A percentile compares a stretch with the other conserved stretches of the same genome.
These are phyloP conservation scores for Circinella umbellata DNA, from an alignment of 371 early-diverging fungal species.

Conservation along the genomic window DNA sequence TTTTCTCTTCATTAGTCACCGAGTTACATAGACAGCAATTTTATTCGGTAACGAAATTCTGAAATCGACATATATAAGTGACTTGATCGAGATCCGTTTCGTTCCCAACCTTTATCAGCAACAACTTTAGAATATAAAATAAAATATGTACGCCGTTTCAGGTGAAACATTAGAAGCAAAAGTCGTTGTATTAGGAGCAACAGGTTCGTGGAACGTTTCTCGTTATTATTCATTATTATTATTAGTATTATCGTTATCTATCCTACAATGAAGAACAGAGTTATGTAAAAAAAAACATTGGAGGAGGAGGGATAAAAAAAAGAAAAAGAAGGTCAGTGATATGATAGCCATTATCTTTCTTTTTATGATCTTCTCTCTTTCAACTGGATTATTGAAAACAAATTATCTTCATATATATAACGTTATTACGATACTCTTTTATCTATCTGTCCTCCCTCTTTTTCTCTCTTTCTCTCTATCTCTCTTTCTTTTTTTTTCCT, in stretches of 20 bases:
- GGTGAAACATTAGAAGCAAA: slow-evolving; percentile 61
- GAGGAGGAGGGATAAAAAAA: not conserved
- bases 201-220: slow-evolving; percentile 48
- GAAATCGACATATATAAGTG: too few relatives aligned
- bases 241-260: too few relatives aligned
- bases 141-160: not conserved
- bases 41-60: not conserved
- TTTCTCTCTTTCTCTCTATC: not conserved
- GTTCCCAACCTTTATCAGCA: not conserved
- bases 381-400: too few relatives aligned
- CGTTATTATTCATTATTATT: slow-evolving; percentile 7
- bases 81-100: too few relatives aligned
- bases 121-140: not conserved
- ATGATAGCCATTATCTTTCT: too few relatives aligned
- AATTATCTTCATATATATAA: too few relatives aligned
- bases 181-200: slow-evolving; percentile 70
- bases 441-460: not conserved
- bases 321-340: too few relatives aligned
- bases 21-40: not conserved
- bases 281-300: too few relatives aligned
- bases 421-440: not conserved
- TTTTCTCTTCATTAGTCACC: too few relatives aligned
- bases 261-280: too few relatives aligned
- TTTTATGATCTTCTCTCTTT: too few relatives aligned
- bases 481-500: not conserved